Conservation (phyloP, 1,139 yeast species). For the Pichia sp. region DNA sequence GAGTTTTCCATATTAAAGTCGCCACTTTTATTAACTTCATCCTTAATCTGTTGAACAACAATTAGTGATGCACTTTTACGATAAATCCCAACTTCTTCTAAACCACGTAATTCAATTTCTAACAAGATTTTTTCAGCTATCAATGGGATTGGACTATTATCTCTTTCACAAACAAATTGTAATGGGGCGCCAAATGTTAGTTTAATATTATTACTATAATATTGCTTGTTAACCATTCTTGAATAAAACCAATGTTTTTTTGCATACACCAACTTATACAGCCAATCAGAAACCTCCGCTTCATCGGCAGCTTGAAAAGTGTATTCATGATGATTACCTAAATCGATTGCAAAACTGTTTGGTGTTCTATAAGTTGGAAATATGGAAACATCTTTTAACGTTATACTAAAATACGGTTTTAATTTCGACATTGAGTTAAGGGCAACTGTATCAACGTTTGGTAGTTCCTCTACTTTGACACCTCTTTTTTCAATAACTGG, state of each 20-base stretch:
- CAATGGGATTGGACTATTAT: conserved; percentile 53
- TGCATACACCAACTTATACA: conserved; percentile 42
- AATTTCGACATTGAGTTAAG: conserved; percentile 27
- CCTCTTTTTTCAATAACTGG: conserved; percentile 42
- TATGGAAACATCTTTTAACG: conserved; percentile 45
- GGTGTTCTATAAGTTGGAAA: conserved; percentile 52
- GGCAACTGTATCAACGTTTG: conserved; percentile 38
- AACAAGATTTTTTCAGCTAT: conserved; percentile 59
- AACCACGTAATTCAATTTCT: conserved; percentile 76
- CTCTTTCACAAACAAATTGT: conserved; percentile 66
- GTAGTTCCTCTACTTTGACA: conserved; percentile 51
- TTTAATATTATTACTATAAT: conserved; percentile 28
- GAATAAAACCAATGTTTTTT: conserved; percentile 55
- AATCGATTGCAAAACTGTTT: conserved; percentile 56
- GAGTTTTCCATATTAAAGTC: conserved; percentile 60
- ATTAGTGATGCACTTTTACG: conserved; percentile 87
- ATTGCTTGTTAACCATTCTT: conserved; percentile 33
- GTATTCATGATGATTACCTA: conserved; percentile 45
- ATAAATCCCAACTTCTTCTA: conserved; percentile 87
- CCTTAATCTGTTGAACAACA: conserved; percentile 63
- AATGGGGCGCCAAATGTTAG: conserved; percentile 88
- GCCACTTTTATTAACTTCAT: conserved; percentile 68
- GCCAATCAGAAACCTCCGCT: conserved; percentile 73
- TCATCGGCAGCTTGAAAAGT: conserved; percentile 64
- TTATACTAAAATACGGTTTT: conserved; percentile 53